These are phyloP conservation scores for Iodosphaeria phyllophila DNA, from an alignment of 2,329 filamentous ascomycete species.

Conservation along the genomic window DNA sequence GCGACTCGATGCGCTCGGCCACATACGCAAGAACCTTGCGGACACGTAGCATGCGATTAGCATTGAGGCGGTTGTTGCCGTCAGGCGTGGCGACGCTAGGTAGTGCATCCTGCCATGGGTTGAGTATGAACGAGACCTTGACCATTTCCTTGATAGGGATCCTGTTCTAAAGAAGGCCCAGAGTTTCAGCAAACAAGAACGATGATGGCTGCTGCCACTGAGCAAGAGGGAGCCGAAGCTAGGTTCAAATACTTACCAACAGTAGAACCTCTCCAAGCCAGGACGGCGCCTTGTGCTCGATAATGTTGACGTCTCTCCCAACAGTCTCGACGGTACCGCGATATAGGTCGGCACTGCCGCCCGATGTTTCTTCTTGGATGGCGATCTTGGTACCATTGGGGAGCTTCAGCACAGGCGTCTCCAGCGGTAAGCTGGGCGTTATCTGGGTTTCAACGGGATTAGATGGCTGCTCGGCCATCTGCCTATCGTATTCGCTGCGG, in stretches of 20 bases:
- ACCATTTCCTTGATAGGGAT: slow-evolving; percentile 77
- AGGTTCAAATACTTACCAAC: too few relatives aligned
- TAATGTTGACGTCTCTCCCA: slow-evolving; percentile 57
- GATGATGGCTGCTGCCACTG: neutral
- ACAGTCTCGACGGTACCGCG: slow-evolving; percentile 69
- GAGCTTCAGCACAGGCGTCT: slow-evolving; percentile 60
- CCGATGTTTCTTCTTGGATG: slow-evolving; percentile 49
- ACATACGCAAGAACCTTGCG: slow-evolving; percentile 90
- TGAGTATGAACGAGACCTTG: slow-evolving; percentile 87
- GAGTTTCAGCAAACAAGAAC: slow-evolving; percentile 5
- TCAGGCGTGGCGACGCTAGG: slow-evolving; percentile 59
- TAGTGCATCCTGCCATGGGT: slow-evolving; percentile 59
- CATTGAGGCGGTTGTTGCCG: slow-evolving; percentile 79
- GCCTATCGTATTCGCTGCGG: slow-evolving; percentile 53
- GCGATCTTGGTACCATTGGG: slow-evolving; percentile 49
- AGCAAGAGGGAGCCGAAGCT: slow-evolving; percentile 4
- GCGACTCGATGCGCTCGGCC: slow-evolving; percentile 71
- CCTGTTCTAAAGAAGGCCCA: slow-evolving; percentile 36
- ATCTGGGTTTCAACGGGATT: slow-evolving; percentile 41
- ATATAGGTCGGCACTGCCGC: slow-evolving; percentile 69
- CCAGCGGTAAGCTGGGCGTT: slow-evolving; percentile 48
- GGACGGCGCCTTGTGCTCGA: slow-evolving; percentile 74
- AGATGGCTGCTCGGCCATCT: slow-evolving; percentile 34
- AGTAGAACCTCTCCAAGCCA: slow-evolving; percentile 86
- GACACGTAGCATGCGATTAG: slow-evolving; percentile 88